phyloP scores from a whole-genome alignment of 305 asterid genomes.

The Solanum hybrid region DNA sequence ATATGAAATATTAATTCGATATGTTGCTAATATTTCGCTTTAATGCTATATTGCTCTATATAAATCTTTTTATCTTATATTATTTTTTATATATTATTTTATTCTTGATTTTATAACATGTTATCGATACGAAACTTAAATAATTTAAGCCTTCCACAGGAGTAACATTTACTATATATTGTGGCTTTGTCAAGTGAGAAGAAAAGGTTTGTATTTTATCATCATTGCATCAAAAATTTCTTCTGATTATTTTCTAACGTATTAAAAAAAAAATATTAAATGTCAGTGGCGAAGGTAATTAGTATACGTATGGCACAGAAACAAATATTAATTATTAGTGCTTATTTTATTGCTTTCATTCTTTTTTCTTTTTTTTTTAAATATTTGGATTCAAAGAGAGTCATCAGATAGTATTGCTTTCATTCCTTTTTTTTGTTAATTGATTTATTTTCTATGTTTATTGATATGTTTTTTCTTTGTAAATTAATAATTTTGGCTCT shows the following conservation, averaged over 20 bases:
- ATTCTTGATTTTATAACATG: neutral
- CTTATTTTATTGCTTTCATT: neutral
- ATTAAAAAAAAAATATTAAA: no score
- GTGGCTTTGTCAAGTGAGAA: neutral
- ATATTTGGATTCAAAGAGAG: no score
- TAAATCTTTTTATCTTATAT: no score
- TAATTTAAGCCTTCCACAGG: neutral
- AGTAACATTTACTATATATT: neutral
- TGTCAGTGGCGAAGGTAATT: neutral
- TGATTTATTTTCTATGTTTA: neutral
- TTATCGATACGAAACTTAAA: neutral
- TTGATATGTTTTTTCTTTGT: neutral
- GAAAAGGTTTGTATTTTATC: neutral
- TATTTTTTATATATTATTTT: neutral
- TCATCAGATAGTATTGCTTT: no score
- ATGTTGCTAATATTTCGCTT: no score
- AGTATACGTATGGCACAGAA: neutral
- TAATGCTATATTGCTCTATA: no score
- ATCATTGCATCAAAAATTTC: neutral
- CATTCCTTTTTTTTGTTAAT: neutral
- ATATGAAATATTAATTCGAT: no score
- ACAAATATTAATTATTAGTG: neutral
- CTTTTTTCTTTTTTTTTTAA: no score
- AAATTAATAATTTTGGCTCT: neutral
- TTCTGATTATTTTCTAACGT: neutral